A percentile compares a stretch with the other conserved stretches of the same genome.
Evolutionary conservation across 345 rosid genomes (phyloP).

Genomic region (Populus davidiana): DNA sequence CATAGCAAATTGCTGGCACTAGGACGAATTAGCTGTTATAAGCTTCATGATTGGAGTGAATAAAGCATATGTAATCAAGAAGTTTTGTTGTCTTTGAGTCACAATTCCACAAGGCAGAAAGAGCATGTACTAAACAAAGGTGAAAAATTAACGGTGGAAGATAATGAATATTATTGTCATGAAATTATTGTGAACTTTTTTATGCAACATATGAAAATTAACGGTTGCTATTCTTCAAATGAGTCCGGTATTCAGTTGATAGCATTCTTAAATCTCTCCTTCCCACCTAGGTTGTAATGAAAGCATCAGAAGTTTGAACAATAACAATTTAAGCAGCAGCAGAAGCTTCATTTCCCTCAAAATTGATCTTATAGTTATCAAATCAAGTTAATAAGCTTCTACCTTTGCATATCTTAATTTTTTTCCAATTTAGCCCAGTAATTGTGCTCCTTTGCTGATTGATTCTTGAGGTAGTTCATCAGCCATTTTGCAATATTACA

Average conservation of each 20-base stretch:
- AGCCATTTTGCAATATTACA: constrained; percentile 27
- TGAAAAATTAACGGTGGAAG: neutral
- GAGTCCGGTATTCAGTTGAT: neutral
- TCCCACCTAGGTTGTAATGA: neutral
- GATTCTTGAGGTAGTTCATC: constrained; percentile 6
- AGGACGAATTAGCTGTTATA: neutral
- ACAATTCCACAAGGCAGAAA: neutral
- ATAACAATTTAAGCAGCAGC: neutral
- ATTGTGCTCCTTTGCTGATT: neutral
- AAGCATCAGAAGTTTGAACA: neutral
- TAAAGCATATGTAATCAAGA: neutral
- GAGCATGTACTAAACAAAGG: neutral
- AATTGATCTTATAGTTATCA: neutral
- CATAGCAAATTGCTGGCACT: constrained; percentile 1
- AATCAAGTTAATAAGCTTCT: neutral
- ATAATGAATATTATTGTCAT: neutral
- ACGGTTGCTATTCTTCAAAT: too few species aligned
- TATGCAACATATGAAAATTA: too few species aligned
- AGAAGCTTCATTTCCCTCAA: neutral
- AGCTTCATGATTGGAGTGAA: constrained; percentile 5
- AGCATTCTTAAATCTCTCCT: neutral
- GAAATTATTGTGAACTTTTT: neutral
- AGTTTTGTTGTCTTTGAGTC: neutral
- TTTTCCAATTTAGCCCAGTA: neutral
- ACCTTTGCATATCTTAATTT: neutral